Conservation (phyloP, 1,139 yeast genomes). For the Saccharomyces hybrid region DNA sequence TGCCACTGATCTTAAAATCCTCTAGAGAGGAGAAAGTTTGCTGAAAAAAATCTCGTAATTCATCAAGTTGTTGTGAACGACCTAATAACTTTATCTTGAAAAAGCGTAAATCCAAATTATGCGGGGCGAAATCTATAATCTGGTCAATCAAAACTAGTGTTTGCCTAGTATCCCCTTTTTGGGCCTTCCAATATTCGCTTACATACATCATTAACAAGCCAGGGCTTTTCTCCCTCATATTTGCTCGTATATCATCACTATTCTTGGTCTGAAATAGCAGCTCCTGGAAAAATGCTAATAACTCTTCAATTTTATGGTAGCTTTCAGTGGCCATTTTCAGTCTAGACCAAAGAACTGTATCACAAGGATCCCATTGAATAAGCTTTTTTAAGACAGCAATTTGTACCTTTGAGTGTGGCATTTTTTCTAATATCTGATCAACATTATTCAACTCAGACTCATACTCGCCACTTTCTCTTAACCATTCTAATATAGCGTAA, state of each 20-base stretch:
- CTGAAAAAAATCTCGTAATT: slow-evolving; percentile 40
- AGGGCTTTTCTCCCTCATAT: slow-evolving; percentile 39
- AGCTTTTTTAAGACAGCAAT: slow-evolving; percentile 9
- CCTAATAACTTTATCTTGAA: slow-evolving; percentile 62
- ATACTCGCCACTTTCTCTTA: not conserved
- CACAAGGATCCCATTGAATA: slow-evolving; percentile 40
- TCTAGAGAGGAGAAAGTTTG: slow-evolving; percentile 27
- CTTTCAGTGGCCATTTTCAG: slow-evolving; percentile 42
- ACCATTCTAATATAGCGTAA: slow-evolving; percentile 25
- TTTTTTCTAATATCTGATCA: not conserved
- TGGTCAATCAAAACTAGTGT: slow-evolving; percentile 48
- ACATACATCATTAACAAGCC: slow-evolving; percentile 62
- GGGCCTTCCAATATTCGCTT: slow-evolving; percentile 50
- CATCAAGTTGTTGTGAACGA: slow-evolving; percentile 33
- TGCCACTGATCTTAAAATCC: slow-evolving; percentile 30
- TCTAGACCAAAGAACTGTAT: slow-evolving; percentile 48
- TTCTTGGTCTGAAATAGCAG: slow-evolving; percentile 33
- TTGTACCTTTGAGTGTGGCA: not conserved
- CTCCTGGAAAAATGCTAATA: slow-evolving; percentile 45
- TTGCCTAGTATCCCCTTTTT: slow-evolving; percentile 38
- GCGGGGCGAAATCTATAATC: slow-evolving; percentile 40
- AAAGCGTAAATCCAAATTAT: slow-evolving; percentile 54
- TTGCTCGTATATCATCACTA: slow-evolving; percentile 19
- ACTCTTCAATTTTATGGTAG: slow-evolving; percentile 27
- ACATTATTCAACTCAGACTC: slow-evolving; percentile 1